phyloP scores from a whole-genome alignment of 2,329 filamentous ascomycete genomes.

The Albophoma yamanashiensis region DNA sequence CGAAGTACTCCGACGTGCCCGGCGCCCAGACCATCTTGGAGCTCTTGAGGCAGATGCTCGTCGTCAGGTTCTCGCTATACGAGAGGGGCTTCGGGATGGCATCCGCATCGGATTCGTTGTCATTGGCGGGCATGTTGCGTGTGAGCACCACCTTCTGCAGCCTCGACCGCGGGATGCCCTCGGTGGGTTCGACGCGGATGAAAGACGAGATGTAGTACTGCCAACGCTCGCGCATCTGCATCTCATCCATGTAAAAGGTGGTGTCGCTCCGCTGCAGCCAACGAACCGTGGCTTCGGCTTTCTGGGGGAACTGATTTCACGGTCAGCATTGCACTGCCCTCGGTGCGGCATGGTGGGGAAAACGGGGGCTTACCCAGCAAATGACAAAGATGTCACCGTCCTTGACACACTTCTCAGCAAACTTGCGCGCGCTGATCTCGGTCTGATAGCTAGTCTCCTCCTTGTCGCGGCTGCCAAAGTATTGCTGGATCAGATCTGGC shows the following conservation, averaged over 20 bases:
- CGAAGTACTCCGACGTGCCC: conserved; percentile 57
- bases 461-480: conserved; percentile 68
- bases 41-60: conserved; percentile 66
- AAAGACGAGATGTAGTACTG: conserved; percentile 93
- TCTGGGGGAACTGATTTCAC: conserved; percentile 48
- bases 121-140: conserved; percentile 55
- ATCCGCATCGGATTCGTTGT: conserved; percentile 54
- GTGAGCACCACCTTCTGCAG: conserved; percentile 60
- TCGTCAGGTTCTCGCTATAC: conserved; percentile 56
- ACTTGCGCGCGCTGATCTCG: conserved; percentile 83
- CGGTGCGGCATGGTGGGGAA: background rate
- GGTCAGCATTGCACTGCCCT: background rate
- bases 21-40: conserved; percentile 72
- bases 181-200: conserved; percentile 78
- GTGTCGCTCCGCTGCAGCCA: conserved; percentile 58
- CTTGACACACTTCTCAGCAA: conserved; percentile 85
- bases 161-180: conserved; percentile 56
- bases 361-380: conserved; percentile 71
- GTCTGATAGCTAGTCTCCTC: conserved; percentile 82
- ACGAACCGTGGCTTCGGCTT: conserved; percentile 60
- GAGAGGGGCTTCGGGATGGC: conserved; percentile 49
- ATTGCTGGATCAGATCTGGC: conserved; percentile 78
- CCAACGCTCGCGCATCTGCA: conserved; percentile 77
- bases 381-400: conserved; percentile 88
- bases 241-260: conserved; percentile 80